Percentiles rank a stretch among this genome's conserved stretches.
phyloP scores from a whole-genome alignment of 192 early-diverging fungal species.

The Coemansia sp. region DNA sequence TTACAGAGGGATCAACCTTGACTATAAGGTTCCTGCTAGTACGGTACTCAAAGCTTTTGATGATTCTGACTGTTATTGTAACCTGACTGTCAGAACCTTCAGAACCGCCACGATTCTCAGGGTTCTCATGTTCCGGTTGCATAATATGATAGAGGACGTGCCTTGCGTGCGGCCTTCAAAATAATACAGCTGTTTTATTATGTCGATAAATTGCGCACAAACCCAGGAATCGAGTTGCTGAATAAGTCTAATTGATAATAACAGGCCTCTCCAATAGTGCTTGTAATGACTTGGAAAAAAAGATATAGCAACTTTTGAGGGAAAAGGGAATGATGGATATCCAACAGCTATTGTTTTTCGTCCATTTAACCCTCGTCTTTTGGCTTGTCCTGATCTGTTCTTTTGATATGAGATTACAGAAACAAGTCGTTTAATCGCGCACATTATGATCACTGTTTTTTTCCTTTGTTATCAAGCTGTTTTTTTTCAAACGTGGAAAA shows the following conservation, averaged over 20 bases:
- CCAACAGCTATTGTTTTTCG: background rate
- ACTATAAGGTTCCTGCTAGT: conserved; percentile 82
- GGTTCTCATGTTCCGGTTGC: background rate
- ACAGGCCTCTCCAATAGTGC: too few species aligned
- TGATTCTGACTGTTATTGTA: conserved; percentile 76
- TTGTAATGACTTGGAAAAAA: too few species aligned
- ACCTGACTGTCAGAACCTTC: background rate
- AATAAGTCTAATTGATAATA: background rate
- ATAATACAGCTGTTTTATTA: background rate
- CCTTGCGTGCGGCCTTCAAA: background rate
- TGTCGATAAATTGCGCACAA: background rate
- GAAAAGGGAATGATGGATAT: background rate
- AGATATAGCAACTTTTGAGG: too few species aligned
- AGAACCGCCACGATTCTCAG: background rate
- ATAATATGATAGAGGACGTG: background rate
- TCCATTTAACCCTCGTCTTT: too few species aligned
- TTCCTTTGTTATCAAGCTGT: background rate
- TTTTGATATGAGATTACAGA: background rate
- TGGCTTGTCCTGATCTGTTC: too few species aligned
- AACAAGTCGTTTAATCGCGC: background rate
- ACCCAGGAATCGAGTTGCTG: background rate
- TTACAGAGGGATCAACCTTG: conserved; percentile 62
- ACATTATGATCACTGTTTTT: background rate
- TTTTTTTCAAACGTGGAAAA: background rate
- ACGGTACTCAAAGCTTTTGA: conserved; percentile 91